Conservation (phyloP, 192 early-diverging fungal genomes). For the Entomortierella parvispora region DNA sequence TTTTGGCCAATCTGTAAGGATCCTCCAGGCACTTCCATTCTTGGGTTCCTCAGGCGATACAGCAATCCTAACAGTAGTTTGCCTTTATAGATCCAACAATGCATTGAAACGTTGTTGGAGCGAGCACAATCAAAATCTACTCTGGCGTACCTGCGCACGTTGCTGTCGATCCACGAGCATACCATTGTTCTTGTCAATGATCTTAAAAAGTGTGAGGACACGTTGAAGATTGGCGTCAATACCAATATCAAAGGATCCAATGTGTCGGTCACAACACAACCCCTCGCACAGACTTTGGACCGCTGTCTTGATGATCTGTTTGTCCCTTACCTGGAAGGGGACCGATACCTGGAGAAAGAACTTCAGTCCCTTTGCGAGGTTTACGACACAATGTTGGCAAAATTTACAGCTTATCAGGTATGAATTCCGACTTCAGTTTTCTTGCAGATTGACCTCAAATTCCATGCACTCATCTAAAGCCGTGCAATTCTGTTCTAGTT, state of each 20-base stretch:
- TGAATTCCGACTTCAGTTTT: background rate
- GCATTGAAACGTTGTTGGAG: slow-evolving; percentile 82
- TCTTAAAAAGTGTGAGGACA: slow-evolving; percentile 81
- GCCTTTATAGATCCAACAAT: slow-evolving; percentile 80
- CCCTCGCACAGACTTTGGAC: slow-evolving; percentile 79
- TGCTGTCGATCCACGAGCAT: slow-evolving; percentile 77
- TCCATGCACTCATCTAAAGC: background rate
- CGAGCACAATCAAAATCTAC: slow-evolving; percentile 76
- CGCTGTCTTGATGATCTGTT: slow-evolving; percentile 95
- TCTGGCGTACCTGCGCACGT: slow-evolving; percentile 82
- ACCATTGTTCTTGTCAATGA: slow-evolving; percentile 78
- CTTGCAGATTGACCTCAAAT: background rate
- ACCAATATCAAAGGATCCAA: slow-evolving; percentile 52
- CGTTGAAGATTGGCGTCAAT: slow-evolving; percentile 58
- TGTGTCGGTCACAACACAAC: slow-evolving; percentile 55
- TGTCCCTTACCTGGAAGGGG: slow-evolving; percentile 91
- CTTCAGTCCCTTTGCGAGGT: slow-evolving; percentile 73
- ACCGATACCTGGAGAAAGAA: slow-evolving; percentile 88
- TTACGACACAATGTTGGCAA: slow-evolving; percentile 54
- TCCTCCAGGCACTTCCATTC: background rate
- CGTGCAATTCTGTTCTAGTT: slow-evolving; percentile 4
- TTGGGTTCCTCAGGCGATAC: too few relatives aligned
- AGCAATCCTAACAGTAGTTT: background rate
- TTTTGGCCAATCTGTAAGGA: slow-evolving; percentile 91
- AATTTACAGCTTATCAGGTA: slow-evolving; percentile 58